A percentile compares a stretch with the other conserved stretches of the same genome.
Evolutionary conservation across 1,284 basidiomycete genomes (phyloP).

Genomic region (Leccinum pachyderme): DNA sequence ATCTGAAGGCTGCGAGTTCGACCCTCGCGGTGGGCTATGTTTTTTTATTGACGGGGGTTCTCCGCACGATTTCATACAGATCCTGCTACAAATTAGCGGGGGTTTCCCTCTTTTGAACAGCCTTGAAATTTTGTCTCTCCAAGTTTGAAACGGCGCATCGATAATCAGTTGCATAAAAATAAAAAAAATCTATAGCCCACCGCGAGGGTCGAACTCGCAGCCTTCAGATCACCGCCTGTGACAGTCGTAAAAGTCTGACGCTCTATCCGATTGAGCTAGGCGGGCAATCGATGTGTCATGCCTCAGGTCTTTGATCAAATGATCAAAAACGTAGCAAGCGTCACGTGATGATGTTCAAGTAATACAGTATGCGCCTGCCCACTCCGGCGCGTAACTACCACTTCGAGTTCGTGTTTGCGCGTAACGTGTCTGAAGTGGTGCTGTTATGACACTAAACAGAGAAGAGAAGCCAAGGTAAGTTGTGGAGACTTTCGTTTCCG

Average conservation of each 20-base stretch:
- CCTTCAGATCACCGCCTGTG: constrained; percentile 57
- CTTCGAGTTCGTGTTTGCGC: background rate
- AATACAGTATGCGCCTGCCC: constrained; percentile 17
- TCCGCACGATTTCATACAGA: background rate
- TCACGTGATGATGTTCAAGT: constrained; percentile 18
- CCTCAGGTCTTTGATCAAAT: background rate
- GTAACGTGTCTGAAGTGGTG: background rate
- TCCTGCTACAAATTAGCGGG: background rate
- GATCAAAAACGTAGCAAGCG: background rate
- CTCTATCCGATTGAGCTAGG: constrained; percentile 88
- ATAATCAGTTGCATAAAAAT: background rate
- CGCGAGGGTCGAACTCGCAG: constrained; percentile 91
- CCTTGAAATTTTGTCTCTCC: too few species aligned
- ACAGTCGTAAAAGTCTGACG: constrained; percentile 58
- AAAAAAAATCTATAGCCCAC: constrained; percentile 49
- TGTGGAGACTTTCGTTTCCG: background rate
- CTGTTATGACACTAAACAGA: constrained; percentile 10
- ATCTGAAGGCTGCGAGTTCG: constrained; percentile 91
- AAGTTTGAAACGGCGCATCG: background rate
- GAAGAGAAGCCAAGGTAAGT: constrained; percentile 14
- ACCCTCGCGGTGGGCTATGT: constrained; percentile 84
- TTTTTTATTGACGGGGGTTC: background rate
- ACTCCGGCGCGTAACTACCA: too few species aligned
- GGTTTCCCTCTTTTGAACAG: too few species aligned
- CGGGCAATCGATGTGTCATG: constrained; percentile 26